phyloP scores from a whole-genome alignment of 2,329 filamentous ascomycete species.

The Fusarium udum region DNA sequence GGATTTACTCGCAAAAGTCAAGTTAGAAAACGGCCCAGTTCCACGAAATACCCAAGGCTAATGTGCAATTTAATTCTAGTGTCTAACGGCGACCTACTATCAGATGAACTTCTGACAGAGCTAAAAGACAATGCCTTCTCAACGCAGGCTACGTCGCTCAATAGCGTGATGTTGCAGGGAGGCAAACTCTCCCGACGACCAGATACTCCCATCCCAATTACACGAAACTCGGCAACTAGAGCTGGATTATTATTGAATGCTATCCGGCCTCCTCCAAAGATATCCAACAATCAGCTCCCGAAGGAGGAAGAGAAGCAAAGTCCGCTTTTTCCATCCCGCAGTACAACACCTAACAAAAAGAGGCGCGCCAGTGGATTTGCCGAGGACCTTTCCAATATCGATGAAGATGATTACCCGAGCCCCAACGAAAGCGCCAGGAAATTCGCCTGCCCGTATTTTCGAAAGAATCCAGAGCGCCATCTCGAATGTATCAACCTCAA shows the following conservation, averaged over 20 bases:
- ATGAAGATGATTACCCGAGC: background rate
- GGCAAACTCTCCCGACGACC: background rate
- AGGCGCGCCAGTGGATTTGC: accelerated
- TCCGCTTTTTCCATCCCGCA: background rate
- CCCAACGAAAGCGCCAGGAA: accelerated
- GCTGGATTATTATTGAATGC: accelerated
- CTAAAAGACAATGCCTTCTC: background rate
- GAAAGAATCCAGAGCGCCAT: background rate
- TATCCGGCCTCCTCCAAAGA: too few species aligned
- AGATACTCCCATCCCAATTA: background rate
- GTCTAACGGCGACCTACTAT: too few species aligned
- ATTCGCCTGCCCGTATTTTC: background rate
- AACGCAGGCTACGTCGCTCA: accelerated
- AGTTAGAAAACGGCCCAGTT: too few species aligned
- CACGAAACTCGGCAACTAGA: accelerated
- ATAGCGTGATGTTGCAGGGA: background rate
- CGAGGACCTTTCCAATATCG: accelerated
- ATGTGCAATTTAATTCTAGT: too few species aligned
- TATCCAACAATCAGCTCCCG: accelerated
- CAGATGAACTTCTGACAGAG: too few species aligned
- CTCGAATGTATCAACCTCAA: background rate
- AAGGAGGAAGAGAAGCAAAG: background rate
- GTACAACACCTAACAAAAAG: background rate
- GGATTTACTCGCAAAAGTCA: background rate
- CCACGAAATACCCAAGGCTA: too few species aligned